phyloP scores from a whole-genome alignment of 2,329 filamentous ascomycete species.

The Colletotrichum shisoi region DNA sequence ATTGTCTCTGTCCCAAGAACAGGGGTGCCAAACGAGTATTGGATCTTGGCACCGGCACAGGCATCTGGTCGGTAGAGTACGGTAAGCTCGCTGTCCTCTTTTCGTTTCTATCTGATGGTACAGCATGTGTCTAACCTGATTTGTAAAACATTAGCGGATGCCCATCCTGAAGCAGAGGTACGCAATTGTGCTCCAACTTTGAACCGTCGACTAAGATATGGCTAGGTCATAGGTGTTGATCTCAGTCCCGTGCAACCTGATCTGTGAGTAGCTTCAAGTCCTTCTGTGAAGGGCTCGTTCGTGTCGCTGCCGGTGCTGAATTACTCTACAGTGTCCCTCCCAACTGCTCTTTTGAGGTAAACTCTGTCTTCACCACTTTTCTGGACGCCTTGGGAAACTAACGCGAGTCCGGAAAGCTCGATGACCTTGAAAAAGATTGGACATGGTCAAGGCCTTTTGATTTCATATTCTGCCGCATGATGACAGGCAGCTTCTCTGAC shows the following conservation, averaged over 20 bases:
- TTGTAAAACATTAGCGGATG: constrained; percentile 42
- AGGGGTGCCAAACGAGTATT: constrained; percentile 45
- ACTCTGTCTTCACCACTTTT: not conserved
- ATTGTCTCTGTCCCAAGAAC: constrained; percentile 40
- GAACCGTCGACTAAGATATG: not conserved
- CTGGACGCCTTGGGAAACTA: not conserved
- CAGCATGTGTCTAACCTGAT: not conserved
- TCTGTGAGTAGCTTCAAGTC: constrained; percentile 42
- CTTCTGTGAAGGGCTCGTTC: not conserved
- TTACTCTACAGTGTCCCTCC: constrained; percentile 51
- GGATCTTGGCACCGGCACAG: constrained; percentile 60
- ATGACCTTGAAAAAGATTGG: constrained; percentile 54
- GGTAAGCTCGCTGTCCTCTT: constrained; percentile 38
- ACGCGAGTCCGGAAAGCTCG: constrained; percentile 42
- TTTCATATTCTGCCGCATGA: constrained; percentile 50
- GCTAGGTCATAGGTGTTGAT: constrained; percentile 50
- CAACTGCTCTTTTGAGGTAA: constrained; percentile 58
- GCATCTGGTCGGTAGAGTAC: constrained; percentile 56
- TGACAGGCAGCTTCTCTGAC: constrained; percentile 44
- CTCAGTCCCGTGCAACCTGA: constrained; percentile 53
- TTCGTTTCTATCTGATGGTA: too few relatives aligned
- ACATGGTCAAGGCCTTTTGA: constrained; percentile 51
- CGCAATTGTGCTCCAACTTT: not conserved
- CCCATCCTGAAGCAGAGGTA: constrained; percentile 45
- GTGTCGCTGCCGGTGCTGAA: not conserved